These are phyloP conservation scores for Urtica urens DNA, from an alignment of 306 rosid species.

Conservation along the genomic window DNA sequence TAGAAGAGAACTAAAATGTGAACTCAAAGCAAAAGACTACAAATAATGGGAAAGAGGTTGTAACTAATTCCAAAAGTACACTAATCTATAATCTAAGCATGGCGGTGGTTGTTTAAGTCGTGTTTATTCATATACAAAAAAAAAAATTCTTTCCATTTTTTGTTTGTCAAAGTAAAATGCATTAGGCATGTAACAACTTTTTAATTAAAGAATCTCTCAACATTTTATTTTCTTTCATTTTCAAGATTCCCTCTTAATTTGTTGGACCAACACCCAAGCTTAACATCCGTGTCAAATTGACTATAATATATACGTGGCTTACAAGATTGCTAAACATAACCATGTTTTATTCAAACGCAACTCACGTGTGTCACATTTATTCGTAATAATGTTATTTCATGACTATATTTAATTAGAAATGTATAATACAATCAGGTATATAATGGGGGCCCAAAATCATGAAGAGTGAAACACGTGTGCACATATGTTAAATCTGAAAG, in stretches of 20 bases:
- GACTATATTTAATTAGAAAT: neutral
- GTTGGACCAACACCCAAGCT: constrained; percentile 25
- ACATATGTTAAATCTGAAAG: constrained; percentile 11
- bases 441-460: constrained; percentile 1
- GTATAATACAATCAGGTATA: neutral
- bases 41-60: constrained; percentile 32
- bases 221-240: constrained; percentile 9
- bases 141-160: neutral
- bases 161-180: neutral
- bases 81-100: constrained; percentile 2
- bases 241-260: constrained; percentile 18
- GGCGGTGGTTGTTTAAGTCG: neutral
- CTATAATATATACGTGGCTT: constrained; percentile 32
- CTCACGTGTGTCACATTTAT: constrained; percentile 35
- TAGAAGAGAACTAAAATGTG: constrained; percentile 31
- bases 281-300: too few relatives aligned
- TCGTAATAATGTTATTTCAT: neutral
- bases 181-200: neutral
- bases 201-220: neutral
- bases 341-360: constrained; percentile 37
- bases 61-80: constrained; percentile 23
- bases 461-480: constrained; percentile 24
- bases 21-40: constrained; percentile 14
- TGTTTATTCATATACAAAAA: neutral
- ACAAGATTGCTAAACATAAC: constrained; percentile 24